Evolutionary conservation across 2,329 filamentous ascomycete species (phyloP), one percentile per base, ranked within the genome.

Genomic region (Aspergillus sp.): DNA sequence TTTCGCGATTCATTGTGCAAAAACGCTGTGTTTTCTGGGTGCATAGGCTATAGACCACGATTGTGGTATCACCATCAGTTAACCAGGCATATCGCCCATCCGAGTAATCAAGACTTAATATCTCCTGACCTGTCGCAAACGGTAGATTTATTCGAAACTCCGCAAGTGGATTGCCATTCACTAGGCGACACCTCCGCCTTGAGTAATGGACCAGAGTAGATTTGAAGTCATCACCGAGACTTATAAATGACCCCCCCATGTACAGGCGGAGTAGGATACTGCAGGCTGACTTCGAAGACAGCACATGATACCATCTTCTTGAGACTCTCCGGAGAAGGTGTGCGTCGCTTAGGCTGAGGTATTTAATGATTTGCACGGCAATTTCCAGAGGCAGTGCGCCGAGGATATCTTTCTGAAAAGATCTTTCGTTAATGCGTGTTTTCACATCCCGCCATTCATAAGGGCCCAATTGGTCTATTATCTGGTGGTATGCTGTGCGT

Each of bases 341-440:
- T 31, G 72, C 15, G 23, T 76, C 72, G 5, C 50, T 45, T 3
- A 73, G 53, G 27, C 64, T 51, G 14, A 76, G 47, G 52, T 70
- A 61, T 21, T 64, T 50, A 7, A 63, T 60, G 21, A 76, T 56
- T 27, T 67, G 62, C 9, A 64, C 59, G 3, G 66, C 65, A n/a
- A 76, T 55, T 58, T 77, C 74, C 6, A 68, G 14, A 3, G 73
- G 74, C 23, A 75, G 52, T 1, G 58, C 59, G 14, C 63, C 66
- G 3, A 77, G 39, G n/a, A 76, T 65, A 58, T 77, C 74, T 35
- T 62, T 64, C 21, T 71, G 61, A 24, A 75, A 67, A 14, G 62
- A 63, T 17, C 55, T 56, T n/a, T 52, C 17, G 37, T 66, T 57
- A 6, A 68, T 50, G 37, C 60, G 63, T 17, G 53, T 33, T 54